Base-by-base conservation (phyloP, 768 basidiomycete genomes). In the Russula lepida region DNA sequence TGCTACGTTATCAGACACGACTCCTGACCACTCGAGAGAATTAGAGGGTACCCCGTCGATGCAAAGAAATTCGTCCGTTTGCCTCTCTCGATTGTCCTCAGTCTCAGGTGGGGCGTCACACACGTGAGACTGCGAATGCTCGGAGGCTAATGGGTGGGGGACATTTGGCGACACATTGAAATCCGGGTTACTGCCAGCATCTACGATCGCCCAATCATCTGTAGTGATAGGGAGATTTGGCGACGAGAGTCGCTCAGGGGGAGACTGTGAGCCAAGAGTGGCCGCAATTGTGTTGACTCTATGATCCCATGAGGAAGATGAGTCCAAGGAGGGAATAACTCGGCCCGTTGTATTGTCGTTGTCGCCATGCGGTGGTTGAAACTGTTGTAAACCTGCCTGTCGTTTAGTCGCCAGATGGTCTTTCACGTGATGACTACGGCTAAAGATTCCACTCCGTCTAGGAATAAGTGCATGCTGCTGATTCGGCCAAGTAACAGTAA, bases 401-500 rank as follows among this genome's bases (percentile, higher is more conserved):
- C 30, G 56, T 35, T 53, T 54, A 13, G 49, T 11, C 9, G 25
- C 25, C 35, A 23, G 25, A 15, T 43, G 52, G 37, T 49, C 62
- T 27, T 30, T 63, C 6, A 50, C 30, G 4, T 63, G 56, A 37
- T 54, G 62, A 58, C 30, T 28, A 15, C 62, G 62, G 32, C 35
- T 27, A 25, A 54, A 37, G 21, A n/a, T 8, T 27, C 50, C 46
- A 57, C 19, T 30, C 52, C 63, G 60, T 56, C 55, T 56, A 48
- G 55, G 53, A 58, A 54, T 57, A 63, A 49, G 30, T 77, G 80
- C 57, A 35, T 63, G 57, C 47, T 54, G 61, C 59, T 85, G 84
- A 70, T 91, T 89, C 19, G 88, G 86, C 89, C 89, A 91, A 25
- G 88, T 88, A 7, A 88, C 84, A 1, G 81, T 84, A 12, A 92